These are phyloP conservation scores for Paraphaeosphaeria minitans DNA, from an alignment of 2,329 filamentous ascomycete genomes.

Conservation along the genomic window DNA sequence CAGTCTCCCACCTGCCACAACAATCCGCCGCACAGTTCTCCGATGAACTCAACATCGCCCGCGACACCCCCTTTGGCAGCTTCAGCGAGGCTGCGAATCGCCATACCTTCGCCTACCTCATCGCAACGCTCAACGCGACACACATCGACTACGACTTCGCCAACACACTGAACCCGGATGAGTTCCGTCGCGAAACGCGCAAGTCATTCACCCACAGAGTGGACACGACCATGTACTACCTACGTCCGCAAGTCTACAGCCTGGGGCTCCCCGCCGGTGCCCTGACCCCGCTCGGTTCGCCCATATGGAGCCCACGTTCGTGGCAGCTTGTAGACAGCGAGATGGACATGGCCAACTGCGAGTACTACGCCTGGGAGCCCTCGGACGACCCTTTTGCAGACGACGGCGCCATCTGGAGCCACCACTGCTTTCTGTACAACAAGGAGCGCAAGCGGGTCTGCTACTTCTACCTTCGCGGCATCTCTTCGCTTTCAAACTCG, in stretches of 20 bases:
- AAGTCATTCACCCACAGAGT: conserved; percentile 84
- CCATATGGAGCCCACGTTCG: conserved; percentile 85
- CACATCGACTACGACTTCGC: conserved; percentile 98
- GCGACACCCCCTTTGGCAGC: conserved; percentile 89
- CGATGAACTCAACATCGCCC: conserved; percentile 72
- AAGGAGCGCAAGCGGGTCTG: conserved; percentile 88
- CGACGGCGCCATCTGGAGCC: conserved; percentile 90
- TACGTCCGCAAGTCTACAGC: conserved; percentile 66
- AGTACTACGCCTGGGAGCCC: conserved; percentile 86
- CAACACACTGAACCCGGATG: conserved; percentile 82
- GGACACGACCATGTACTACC: conserved; percentile 82
- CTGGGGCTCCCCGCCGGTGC: conserved; percentile 51
- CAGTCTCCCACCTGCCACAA: conserved; percentile 86
- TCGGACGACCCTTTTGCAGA: conserved; percentile 91
- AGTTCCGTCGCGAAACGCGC: conserved; percentile 85
- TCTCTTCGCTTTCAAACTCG: conserved; percentile 74
- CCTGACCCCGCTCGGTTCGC: conserved; percentile 56
- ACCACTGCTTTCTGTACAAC: conserved; percentile 99
- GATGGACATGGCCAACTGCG: conserved; percentile 89
- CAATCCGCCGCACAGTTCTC: conserved; percentile 75
- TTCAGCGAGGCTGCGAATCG: conserved; percentile 87
- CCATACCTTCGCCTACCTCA: conserved; percentile 92
- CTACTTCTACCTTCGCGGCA: conserved; percentile 90
- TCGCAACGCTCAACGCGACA: conserved; percentile 93
- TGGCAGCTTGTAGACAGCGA: conserved; percentile 94